Evolutionary conservation across 2,329 filamentous ascomycete species (phyloP).

Genomic region (Chalaropsis ovoidea): DNA sequence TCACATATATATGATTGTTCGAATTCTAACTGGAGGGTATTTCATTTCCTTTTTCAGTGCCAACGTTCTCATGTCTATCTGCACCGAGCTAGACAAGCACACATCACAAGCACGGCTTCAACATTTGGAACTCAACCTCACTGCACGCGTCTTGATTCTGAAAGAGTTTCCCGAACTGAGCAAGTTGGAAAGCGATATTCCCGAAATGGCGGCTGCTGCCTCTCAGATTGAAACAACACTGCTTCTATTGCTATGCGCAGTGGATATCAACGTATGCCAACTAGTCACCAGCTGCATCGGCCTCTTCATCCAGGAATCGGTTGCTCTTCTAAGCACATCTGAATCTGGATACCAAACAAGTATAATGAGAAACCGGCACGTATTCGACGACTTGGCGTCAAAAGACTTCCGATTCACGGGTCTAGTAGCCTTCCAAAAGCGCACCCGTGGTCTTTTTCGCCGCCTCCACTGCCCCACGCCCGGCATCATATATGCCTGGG

Average conservation of each 20-base stretch:
- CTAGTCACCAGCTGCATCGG: slow-evolving; percentile 53
- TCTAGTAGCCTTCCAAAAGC: slow-evolving; percentile 59
- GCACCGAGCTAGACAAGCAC: slow-evolving; percentile 22
- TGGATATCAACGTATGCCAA: slow-evolving; percentile 55
- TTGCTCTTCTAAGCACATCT: slow-evolving; percentile 42
- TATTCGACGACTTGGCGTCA: slow-evolving; percentile 53
- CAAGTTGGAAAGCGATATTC: slow-evolving; percentile 44
- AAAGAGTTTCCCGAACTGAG: slow-evolving; percentile 31
- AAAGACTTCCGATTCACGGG: slow-evolving; percentile 57
- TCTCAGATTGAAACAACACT: slow-evolving; percentile 53
- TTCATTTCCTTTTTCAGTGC: slow-evolving; percentile 16
- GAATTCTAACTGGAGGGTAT: background rate
- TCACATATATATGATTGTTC: background rate
- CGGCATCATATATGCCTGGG: slow-evolving; percentile 61
- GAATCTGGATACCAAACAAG: slow-evolving; percentile 33
- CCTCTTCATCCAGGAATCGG: slow-evolving; percentile 51
- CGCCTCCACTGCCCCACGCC: slow-evolving; percentile 52
- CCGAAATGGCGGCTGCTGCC: slow-evolving; percentile 44
- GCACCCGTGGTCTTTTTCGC: slow-evolving; percentile 49
- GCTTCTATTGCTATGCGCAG: slow-evolving; percentile 53
- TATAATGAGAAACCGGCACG: slow-evolving; percentile 49
- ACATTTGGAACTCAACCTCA: slow-evolving; percentile 42
- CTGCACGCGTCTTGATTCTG: slow-evolving; percentile 45
- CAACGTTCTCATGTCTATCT: slow-evolving; percentile 20
- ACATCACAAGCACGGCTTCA: slow-evolving; percentile 20